These are phyloP conservation scores for Vitis riparia DNA, from an alignment of 164 flowering plant genomes.

Conservation along the genomic window DNA sequence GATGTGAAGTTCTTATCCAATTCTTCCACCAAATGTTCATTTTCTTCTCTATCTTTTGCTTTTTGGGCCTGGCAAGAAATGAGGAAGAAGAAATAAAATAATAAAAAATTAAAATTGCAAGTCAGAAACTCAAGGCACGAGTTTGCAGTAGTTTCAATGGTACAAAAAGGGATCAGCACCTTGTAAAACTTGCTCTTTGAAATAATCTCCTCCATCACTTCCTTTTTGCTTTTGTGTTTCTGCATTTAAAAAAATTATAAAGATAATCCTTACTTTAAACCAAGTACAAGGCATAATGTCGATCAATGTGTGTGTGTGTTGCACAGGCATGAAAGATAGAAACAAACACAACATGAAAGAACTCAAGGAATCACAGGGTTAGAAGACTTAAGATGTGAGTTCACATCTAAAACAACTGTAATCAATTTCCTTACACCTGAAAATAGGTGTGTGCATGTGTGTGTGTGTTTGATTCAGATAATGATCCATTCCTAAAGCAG, in stretches of 20 bases:
- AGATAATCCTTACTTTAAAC: neutral
- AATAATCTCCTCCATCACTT: constrained; percentile 86
- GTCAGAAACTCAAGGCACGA: neutral
- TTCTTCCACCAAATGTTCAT: constrained; percentile 66
- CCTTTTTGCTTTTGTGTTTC: constrained; percentile 83
- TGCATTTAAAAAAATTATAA: constrained; percentile 26
- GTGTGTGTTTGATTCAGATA: too few species aligned
- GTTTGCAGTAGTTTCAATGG: neutral
- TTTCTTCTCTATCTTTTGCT: constrained; percentile 85
- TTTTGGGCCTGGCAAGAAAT: constrained; percentile 60
- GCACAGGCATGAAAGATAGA: too few species aligned
- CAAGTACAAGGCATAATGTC: constrained; percentile 1
- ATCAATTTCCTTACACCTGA: too few species aligned
- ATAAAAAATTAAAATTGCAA: neutral
- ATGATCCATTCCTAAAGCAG: too few species aligned
- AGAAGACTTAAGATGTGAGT: too few species aligned
- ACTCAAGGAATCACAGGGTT: too few species aligned
- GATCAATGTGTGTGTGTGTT: too few species aligned
- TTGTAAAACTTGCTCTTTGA: constrained; percentile 75
- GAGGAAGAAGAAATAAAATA: neutral
- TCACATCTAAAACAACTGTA: too few species aligned
- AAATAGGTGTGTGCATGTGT: too few species aligned
- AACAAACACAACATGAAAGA: too few species aligned
- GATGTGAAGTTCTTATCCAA: constrained; percentile 71
- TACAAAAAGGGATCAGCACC: constrained; percentile 35